Conservation (phyloP, 169 alveolate genomes). For the Plasmodium berghei region DNA sequence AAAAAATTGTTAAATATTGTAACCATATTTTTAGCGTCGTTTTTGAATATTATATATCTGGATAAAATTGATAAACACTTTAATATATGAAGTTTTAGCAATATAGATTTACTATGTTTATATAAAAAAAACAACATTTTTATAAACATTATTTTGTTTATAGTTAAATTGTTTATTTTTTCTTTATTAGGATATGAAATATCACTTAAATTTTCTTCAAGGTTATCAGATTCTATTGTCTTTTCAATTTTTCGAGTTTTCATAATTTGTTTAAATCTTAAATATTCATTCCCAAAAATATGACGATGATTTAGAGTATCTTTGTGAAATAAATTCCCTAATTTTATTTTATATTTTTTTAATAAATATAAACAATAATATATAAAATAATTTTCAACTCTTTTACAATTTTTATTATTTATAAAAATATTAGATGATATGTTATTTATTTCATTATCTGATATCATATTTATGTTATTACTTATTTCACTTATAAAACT, state of each 20-base stretch:
- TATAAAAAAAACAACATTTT: slow-evolving; percentile 42
- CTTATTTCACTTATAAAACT: slow-evolving; percentile 32
- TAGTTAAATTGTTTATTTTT: not conserved
- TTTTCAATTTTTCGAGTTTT: slow-evolving; percentile 1
- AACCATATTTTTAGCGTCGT: slow-evolving; percentile 19
- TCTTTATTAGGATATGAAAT: not conserved
- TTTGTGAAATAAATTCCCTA: slow-evolving; percentile 5
- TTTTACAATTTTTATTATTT: not conserved
- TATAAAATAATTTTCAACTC: not conserved
- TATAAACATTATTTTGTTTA: slow-evolving; percentile 32
- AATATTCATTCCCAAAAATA: not conserved
- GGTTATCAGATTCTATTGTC: not conserved
- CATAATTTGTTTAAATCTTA: slow-evolving; percentile 6
- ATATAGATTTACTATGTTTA: slow-evolving; percentile 7
- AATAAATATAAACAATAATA: slow-evolving; percentile 9
- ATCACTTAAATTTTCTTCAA: not conserved
- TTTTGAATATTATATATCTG: slow-evolving; percentile 17
- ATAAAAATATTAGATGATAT: not conserved
- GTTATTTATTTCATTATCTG: not conserved
- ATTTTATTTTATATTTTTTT: slow-evolving; percentile 32
- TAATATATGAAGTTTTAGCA: slow-evolving; percentile 8
- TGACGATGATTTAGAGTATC: not conserved
- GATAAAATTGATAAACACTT: slow-evolving; percentile 24
- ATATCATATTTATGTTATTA: not conserved
- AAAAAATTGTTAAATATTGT: slow-evolving; percentile 19